Evolutionary conservation across 2,329 filamentous ascomycete species (phyloP).

Genomic region (Alternaria arborescens): DNA sequence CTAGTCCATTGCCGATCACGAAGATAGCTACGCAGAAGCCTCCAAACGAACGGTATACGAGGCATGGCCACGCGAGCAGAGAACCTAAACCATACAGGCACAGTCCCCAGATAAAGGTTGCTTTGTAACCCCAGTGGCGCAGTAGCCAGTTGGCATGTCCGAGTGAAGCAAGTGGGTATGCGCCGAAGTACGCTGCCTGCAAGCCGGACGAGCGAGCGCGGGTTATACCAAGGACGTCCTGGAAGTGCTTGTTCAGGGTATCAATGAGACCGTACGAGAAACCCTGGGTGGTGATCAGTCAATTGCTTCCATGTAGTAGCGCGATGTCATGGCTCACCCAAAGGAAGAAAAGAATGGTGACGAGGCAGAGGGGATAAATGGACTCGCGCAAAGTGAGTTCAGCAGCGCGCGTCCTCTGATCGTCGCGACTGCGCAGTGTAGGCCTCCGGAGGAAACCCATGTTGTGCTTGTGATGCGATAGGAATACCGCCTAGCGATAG

Average conservation of each 20-base stretch:
- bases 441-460: conserved; percentile 46
- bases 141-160: conserved; percentile 60
- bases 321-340: conserved; percentile 56
- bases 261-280: conserved; percentile 67
- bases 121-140: conserved; percentile 59
- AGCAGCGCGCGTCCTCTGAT: conserved; percentile 62
- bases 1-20: conserved; percentile 61
- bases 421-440: conserved; percentile 44
- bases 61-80: conserved; percentile 67
- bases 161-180: conserved; percentile 59
- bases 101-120: conserved; percentile 61
- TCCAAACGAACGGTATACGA: conserved; percentile 63
- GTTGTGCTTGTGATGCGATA: conserved; percentile 2
- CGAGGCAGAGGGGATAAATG: conserved; percentile 70
- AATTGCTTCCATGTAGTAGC: no score
- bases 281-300: conserved; percentile 43
- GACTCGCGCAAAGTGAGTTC: conserved; percentile 73
- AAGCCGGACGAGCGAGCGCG: conserved; percentile 56
- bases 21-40: conserved; percentile 69
- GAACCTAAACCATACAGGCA: conserved; percentile 65
- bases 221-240: conserved; percentile 55
- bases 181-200: conserved; percentile 61
- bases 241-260: conserved; percentile 61
- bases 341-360: conserved; percentile 71
- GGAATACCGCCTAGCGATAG: conserved; percentile 1